Percentiles rank a stretch among this genome's conserved stretches.
Evolutionary conservation across 257 asterid genomes (phyloP).

Genomic region (Catharanthus roseus): DNA sequence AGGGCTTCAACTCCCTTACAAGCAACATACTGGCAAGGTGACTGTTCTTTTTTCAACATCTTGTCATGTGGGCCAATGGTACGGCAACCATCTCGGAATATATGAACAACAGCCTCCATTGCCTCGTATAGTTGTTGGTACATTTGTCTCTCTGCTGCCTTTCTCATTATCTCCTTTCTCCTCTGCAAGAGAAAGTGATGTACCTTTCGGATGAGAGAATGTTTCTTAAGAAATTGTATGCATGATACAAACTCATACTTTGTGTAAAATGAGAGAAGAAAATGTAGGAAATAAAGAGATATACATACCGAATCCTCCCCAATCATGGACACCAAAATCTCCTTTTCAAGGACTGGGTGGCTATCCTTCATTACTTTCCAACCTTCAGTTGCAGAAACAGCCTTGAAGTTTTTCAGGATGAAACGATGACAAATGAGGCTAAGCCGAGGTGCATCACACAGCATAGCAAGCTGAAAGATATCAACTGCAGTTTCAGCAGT

Average conservation of each 20-base stretch:
- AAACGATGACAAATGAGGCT: slow-evolving; percentile 67
- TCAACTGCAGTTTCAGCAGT: slow-evolving; percentile 59
- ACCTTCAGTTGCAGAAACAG: slow-evolving; percentile 60
- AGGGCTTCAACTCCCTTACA: slow-evolving; percentile 69
- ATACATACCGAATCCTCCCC: slow-evolving; percentile 53
- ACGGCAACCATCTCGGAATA: slow-evolving; percentile 79
- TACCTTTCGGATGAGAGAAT: not conserved
- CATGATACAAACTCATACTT: not conserved
- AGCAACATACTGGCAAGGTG: slow-evolving; percentile 60
- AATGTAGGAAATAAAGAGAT: not conserved
- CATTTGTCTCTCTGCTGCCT: slow-evolving; percentile 41
- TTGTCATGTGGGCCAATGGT: slow-evolving; percentile 75
- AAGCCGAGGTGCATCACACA: slow-evolving; percentile 78
- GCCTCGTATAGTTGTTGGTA: slow-evolving; percentile 71
- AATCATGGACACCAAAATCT: slow-evolving; percentile 38
- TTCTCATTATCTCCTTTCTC: slow-evolving; percentile 43
- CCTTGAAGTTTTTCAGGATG: slow-evolving; percentile 51
- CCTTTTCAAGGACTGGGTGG: slow-evolving; percentile 71
- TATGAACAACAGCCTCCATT: slow-evolving; percentile 90
- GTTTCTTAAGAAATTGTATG: not conserved
- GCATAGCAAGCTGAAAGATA: slow-evolving; percentile 71
- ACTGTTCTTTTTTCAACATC: slow-evolving; percentile 33
- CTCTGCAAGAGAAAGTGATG: slow-evolving; percentile 31
- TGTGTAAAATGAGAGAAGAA: not conserved
- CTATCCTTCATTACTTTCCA: slow-evolving; percentile 84